Conservation (phyloP, 1,139 yeast species). For the Keqinozyma sinolaborantium region DNA sequence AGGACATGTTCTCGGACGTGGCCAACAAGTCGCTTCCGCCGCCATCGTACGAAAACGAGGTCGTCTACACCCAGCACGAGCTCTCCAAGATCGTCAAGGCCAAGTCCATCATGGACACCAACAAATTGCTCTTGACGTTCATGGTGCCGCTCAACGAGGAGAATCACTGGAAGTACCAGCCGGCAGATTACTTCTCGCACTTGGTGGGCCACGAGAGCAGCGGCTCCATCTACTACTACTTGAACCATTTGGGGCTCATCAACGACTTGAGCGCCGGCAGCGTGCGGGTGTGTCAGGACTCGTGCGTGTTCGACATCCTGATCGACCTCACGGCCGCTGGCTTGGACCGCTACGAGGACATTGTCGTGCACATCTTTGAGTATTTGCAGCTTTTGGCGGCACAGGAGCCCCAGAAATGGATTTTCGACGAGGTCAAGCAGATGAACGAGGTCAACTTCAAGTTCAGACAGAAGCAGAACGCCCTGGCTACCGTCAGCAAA, state of each 20-base stretch:
- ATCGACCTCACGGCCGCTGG: conserved; percentile 78
- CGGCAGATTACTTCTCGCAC: conserved; percentile 71
- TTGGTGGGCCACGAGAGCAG: conserved; percentile 86
- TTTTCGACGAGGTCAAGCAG: conserved; percentile 47
- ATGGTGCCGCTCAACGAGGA: conserved; percentile 71
- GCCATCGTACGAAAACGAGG: conserved; percentile 42
- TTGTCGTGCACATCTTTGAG: conserved; percentile 61
- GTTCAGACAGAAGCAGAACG: conserved; percentile 63
- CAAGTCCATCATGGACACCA: conserved; percentile 79
- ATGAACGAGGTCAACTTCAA: conserved; percentile 53
- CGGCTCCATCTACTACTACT: conserved; percentile 71
- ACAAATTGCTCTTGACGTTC: conserved; percentile 65
- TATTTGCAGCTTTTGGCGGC: conserved; percentile 57
- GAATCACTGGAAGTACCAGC: conserved; percentile 61
- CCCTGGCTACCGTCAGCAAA: conserved; percentile 58
- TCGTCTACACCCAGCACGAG: conserved; percentile 38
- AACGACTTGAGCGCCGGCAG: conserved; percentile 75
- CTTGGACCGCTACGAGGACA: conserved; percentile 56
- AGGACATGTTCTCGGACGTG: conserved; percentile 61
- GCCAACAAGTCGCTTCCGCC: conserved; percentile 50
- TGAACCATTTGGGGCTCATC: conserved; percentile 76
- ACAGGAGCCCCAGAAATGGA: conserved; percentile 57
- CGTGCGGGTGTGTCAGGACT: conserved; percentile 64
- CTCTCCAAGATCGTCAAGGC: conserved; percentile 58
- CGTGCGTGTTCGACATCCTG: conserved; percentile 62